Conservation (phyloP, 805 yeast genomes). For the Lipomyces starkeyi region DNA sequence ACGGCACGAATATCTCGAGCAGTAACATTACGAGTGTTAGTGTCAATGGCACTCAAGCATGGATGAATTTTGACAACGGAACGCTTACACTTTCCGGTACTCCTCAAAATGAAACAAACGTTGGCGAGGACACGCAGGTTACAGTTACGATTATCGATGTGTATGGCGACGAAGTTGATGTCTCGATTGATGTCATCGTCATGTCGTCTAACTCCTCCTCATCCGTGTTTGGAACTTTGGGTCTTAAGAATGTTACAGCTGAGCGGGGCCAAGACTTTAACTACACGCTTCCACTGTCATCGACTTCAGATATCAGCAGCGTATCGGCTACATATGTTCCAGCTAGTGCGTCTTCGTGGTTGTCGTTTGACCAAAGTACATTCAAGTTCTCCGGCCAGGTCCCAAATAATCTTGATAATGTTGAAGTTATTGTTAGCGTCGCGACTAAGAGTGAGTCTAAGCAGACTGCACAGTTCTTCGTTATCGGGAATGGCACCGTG, state of each 20-base stretch:
- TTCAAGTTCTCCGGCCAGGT: slow-evolving; percentile 70
- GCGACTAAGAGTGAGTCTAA: slow-evolving; percentile 53
- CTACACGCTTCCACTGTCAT: slow-evolving; percentile 63
- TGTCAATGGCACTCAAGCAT: slow-evolving; percentile 63
- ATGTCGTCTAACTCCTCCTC: slow-evolving; percentile 48
- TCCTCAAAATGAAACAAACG: slow-evolving; percentile 59
- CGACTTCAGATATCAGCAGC: slow-evolving; percentile 59
- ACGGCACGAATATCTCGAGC: slow-evolving; percentile 56
- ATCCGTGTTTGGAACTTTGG: slow-evolving; percentile 51
- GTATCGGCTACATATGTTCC: slow-evolving; percentile 25
- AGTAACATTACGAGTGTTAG: slow-evolving; percentile 62
- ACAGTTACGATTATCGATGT: slow-evolving; percentile 52
- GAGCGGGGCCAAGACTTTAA: slow-evolving; percentile 63
- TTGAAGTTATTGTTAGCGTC: slow-evolving; percentile 55
- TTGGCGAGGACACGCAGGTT: slow-evolving; percentile 42
- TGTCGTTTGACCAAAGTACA: slow-evolving; percentile 62
- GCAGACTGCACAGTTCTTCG: slow-evolving; percentile 39
- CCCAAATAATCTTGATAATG: slow-evolving; percentile 56
- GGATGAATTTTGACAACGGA: slow-evolving; percentile 68
- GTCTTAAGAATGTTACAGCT: slow-evolving; percentile 53
- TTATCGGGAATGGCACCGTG: slow-evolving; percentile 43
- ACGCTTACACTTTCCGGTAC: slow-evolving; percentile 74
- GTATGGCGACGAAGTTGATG: slow-evolving; percentile 46
- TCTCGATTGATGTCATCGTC: slow-evolving; percentile 32
- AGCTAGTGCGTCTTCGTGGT: slow-evolving; percentile 57